Percentiles rank a stretch among this genome's conserved stretches.
Conservation (phyloP, 2,329 filamentous ascomycete genomes). For the Pseudogymnoascus sp. region DNA sequence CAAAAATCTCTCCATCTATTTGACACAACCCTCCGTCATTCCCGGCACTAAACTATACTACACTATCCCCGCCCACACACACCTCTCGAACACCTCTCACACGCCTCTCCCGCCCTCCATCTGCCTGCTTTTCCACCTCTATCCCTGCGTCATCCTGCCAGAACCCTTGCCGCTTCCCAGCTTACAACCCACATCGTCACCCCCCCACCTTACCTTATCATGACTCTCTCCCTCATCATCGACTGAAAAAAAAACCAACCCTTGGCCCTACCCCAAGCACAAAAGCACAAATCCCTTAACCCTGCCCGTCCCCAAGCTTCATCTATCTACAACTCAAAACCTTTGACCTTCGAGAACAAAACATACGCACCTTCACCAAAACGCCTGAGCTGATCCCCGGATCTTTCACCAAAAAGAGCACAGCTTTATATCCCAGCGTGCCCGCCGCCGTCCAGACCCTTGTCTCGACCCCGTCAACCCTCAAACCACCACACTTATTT, state of each 20-base stretch:
- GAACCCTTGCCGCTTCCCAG: conserved; percentile 1
- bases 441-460: background rate
- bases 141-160: conserved; percentile 5
- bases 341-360: background rate
- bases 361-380: background rate
- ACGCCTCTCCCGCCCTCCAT: conserved; percentile 3
- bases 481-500: background rate
- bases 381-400: background rate
- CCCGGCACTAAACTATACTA: background rate
- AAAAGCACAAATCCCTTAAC: conserved; percentile 7
- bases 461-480: background rate
- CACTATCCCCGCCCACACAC: background rate
- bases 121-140: background rate
- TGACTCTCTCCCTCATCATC: conserved; percentile 6
- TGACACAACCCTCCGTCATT: conserved; percentile 3
- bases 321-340: background rate
- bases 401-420: conserved; percentile 2
- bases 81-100: background rate
- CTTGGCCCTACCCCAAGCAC: conserved; percentile 2
- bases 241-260: conserved; percentile 1
- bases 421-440: conserved; percentile 6
- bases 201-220: conserved; percentile 2
- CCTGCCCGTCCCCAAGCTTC: background rate
- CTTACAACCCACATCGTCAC: background rate
- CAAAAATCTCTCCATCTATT: background rate